Percentiles rank a stretch among this genome's conserved stretches.
These are phyloP conservation scores for Rhypophila decipiens DNA, from an alignment of 495 filamentous ascomycete species.

Conservation along the genomic window DNA sequence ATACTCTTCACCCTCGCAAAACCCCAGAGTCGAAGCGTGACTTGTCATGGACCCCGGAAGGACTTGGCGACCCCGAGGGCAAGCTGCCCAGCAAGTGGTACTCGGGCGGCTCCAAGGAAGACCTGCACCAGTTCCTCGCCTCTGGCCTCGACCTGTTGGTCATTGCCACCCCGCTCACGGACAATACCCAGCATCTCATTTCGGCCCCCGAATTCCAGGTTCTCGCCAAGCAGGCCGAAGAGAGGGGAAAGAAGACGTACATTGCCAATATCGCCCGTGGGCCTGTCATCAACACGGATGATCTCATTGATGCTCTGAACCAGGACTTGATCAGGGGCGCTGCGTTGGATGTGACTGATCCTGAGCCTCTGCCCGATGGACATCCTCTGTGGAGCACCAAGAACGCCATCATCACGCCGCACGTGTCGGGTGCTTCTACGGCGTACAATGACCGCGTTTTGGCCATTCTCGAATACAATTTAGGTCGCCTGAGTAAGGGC, in stretches of 20 bases:
- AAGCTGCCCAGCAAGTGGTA: slow-evolving; percentile 68
- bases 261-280: slow-evolving; percentile 73
- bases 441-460: slow-evolving; percentile 59
- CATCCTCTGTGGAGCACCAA: slow-evolving; percentile 66
- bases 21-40: slow-evolving; percentile 55
- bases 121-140: slow-evolving; percentile 58
- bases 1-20: slow-evolving; percentile 64
- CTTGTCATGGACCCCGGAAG: slow-evolving; percentile 61
- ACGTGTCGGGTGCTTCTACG: slow-evolving; percentile 59
- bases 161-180: slow-evolving; percentile 67
- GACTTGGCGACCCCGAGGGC: slow-evolving; percentile 73
- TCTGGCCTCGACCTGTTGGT: slow-evolving; percentile 71
- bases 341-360: slow-evolving; percentile 81
- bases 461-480: slow-evolving; percentile 52
- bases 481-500: slow-evolving; percentile 52
- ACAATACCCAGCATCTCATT: slow-evolving; percentile 59
- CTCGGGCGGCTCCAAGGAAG: slow-evolving; percentile 53
- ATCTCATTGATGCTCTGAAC: slow-evolving; percentile 58
- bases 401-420: slow-evolving; percentile 74
- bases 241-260: slow-evolving; percentile 40
- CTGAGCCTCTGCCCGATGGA: slow-evolving; percentile 68
- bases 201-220: slow-evolving; percentile 59
- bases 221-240: slow-evolving; percentile 28
- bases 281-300: slow-evolving; percentile 61
- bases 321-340: slow-evolving; percentile 56